A percentile compares a stretch with the other conserved stretches of the same genome.
Evolutionary conservation across 805 yeast species (phyloP).

Genomic region (Ogataea henricii): DNA sequence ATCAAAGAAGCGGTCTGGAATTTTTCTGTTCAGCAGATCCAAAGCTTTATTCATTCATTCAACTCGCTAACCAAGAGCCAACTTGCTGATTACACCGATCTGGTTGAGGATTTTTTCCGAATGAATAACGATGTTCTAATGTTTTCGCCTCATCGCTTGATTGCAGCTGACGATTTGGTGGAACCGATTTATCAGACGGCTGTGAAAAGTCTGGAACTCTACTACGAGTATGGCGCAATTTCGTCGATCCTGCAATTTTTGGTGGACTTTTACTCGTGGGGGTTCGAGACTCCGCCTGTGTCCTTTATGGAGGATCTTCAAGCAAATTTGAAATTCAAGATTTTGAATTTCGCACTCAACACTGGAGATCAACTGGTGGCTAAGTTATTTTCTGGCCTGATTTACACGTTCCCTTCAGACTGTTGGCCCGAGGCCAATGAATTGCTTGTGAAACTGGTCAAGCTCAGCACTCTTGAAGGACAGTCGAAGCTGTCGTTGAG

Average conservation of each 20-base stretch:
- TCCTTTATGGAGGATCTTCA: slow-evolving; percentile 63
- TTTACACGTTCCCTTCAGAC: slow-evolving; percentile 70
- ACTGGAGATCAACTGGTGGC: slow-evolving; percentile 60
- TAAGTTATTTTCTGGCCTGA: slow-evolving; percentile 63
- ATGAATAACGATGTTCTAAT: slow-evolving; percentile 76
- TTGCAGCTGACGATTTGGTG: slow-evolving; percentile 48
- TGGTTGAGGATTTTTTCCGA: slow-evolving; percentile 83
- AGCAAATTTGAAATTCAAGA: slow-evolving; percentile 48
- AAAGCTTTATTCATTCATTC: slow-evolving; percentile 53
- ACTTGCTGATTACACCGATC: slow-evolving; percentile 52
- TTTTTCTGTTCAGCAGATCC: slow-evolving; percentile 69
- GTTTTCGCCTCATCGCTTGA: slow-evolving; percentile 64
- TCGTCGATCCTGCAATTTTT: slow-evolving; percentile 70
- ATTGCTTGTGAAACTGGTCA: slow-evolving; percentile 62
- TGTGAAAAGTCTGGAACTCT: slow-evolving; percentile 47
- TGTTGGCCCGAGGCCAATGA: slow-evolving; percentile 75
- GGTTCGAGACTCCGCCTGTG: slow-evolving; percentile 76
- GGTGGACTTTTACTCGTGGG: slow-evolving; percentile 85
- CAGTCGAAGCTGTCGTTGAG: slow-evolving; percentile 41
- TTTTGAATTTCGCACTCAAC: slow-evolving; percentile 47
- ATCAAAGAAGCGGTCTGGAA: slow-evolving; percentile 66
- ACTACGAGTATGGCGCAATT: slow-evolving; percentile 73
- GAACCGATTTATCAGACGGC: slow-evolving; percentile 60
- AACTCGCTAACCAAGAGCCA: slow-evolving; percentile 26
- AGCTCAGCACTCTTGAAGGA: slow-evolving; percentile 49